Percentiles rank a stretch among this genome's conserved stretches.
Evolutionary conservation across 2,329 filamentous ascomycete genomes (phyloP).

Genomic region (Epichloe uncinata): DNA sequence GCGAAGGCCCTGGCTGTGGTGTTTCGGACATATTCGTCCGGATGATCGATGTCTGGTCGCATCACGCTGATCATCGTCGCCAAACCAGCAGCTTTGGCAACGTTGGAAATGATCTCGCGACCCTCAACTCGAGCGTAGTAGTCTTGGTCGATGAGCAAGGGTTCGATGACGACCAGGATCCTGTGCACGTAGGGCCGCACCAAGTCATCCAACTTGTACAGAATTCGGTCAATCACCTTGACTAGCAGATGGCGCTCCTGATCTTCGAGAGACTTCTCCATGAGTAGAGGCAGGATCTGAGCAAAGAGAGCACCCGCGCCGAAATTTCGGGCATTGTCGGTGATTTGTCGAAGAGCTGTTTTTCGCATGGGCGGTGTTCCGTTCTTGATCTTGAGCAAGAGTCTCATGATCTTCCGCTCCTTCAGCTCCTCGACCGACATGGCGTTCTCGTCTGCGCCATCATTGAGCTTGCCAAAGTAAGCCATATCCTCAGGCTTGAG

Average conservation of each 20-base stretch:
- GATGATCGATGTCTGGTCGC: constrained; percentile 96
- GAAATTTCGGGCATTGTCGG: constrained; percentile 93
- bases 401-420: constrained; percentile 95
- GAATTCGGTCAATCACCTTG: constrained; percentile 96
- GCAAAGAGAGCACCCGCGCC: constrained; percentile 91
- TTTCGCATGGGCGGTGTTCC: constrained; percentile 98
- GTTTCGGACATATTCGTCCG: constrained; percentile 96
- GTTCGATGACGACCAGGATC: constrained; percentile 96
- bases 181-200: constrained; percentile 96
- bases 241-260: constrained; percentile 96
- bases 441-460: constrained; percentile 81
- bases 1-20: constrained; percentile 95
- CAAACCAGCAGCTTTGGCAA: constrained; percentile 89
- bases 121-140: constrained; percentile 98
- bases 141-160: constrained; percentile 97
- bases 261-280: constrained; percentile 97
- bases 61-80: constrained; percentile 99
- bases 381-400: constrained; percentile 97
- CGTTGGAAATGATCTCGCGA: constrained; percentile 96
- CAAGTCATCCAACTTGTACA: constrained; percentile 96
- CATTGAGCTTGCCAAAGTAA: constrained; percentile 95
- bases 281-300: constrained; percentile 88
- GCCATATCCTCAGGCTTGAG: constrained; percentile 99
- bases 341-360: constrained; percentile 91
- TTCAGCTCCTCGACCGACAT: constrained; percentile 93